These are phyloP conservation scores for Penicillium brasilianum DNA, from an alignment of 2,329 filamentous ascomycete species.

Conservation along the genomic window DNA sequence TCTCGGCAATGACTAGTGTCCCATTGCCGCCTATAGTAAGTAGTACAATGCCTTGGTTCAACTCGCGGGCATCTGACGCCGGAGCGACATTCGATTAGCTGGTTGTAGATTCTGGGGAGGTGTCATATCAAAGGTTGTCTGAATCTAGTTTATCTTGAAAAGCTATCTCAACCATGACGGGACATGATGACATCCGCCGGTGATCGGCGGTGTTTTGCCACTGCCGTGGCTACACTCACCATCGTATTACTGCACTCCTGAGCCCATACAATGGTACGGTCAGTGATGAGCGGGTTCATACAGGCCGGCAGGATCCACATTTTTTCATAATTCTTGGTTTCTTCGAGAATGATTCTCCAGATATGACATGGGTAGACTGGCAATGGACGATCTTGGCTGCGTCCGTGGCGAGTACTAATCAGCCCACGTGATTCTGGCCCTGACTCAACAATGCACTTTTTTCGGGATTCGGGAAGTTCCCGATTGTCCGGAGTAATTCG, in stretches of 20 bases:
- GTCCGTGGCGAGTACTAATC: background rate
- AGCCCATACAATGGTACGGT: background rate
- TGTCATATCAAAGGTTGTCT: background rate
- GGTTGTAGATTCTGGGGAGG: background rate
- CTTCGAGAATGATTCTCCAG: background rate
- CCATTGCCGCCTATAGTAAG: background rate
- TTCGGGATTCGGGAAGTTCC: background rate
- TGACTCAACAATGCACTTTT: slow-evolving; percentile 9
- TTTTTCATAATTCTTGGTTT: background rate
- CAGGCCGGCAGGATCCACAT: background rate
- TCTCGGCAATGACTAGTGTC: background rate
- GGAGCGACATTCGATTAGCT: background rate
- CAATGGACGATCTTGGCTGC: background rate
- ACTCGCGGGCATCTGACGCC: background rate
- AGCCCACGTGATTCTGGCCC: background rate
- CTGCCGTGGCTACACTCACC: slow-evolving; percentile 4
- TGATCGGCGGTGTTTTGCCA: slow-evolving; percentile 22
- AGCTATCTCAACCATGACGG: background rate
- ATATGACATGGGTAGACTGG: background rate
- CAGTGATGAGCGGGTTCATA: background rate
- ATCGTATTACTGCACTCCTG: no score
- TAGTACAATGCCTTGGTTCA: background rate
- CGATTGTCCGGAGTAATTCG: background rate
- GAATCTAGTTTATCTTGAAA: background rate
- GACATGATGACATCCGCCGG: slow-evolving; percentile 4